Evolutionary conservation across 2,329 filamentous ascomycete genomes (phyloP), one percentile per base, ranked within the genome.

Genomic region (Didymellaceae sp.): DNA sequence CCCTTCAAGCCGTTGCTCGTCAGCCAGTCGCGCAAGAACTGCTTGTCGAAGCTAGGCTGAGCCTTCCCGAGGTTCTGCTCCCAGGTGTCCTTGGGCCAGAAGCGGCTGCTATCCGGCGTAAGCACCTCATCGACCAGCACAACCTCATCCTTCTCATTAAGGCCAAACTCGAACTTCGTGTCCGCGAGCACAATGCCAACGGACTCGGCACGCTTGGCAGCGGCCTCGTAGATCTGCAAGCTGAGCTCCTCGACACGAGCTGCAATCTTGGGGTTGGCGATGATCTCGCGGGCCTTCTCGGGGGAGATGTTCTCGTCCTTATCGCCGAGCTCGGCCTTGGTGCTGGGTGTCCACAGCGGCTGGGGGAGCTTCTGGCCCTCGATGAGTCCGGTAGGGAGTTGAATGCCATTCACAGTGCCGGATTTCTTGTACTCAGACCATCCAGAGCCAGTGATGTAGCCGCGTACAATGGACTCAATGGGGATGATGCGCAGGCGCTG

Each of bases 231-330:
- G 26, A 90, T 78, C 50, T 80, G 68, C 37, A 91, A 69, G 7
- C 85, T 82, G 11, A 90, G 78, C 56, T 82, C 76, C 70, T 89
- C 86, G 54, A 93, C 84, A 54, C 79, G 80, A 18, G 76, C 75
- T 5, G 88, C 88, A 63, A 88, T 83, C 37, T 80, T 78, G 39
- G 82, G 79, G 45, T 89, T 87, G 6, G 90, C 81, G 60, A 91
- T 83, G 26, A 70, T 42, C 63, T 80, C 75, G 42, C 74, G 75
- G 6, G 83, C 84, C 75, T 58, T 44, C 41, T 86, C 85, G 0
- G 86, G 88, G 49, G 84, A 83, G 62, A 96, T 96, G 76, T 96
- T 96, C 75, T 93, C 88, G 71, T 96, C 87, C 70, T 94, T 87
- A 59, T 85, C 77, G 20, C 91, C 91, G 24, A 82, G 77, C 64